Evolutionary conservation across 306 rosid species (phyloP), one percentile per base, ranked within the genome.

Genomic region (Carpinus fangiana): DNA sequence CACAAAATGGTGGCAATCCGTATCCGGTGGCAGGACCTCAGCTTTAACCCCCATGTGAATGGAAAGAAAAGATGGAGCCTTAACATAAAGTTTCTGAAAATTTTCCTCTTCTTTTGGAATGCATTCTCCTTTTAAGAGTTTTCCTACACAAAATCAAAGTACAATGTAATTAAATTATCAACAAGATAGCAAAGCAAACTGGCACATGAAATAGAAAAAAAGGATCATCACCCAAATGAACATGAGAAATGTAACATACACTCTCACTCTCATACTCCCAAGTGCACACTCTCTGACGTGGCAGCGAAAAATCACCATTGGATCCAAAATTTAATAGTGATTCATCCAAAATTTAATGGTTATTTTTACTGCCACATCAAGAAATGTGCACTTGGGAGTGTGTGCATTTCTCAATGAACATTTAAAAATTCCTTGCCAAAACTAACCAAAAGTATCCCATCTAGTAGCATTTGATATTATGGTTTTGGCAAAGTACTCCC

Each of bases 381-480:
- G 7, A 1, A 41, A 7, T 41, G 45, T 41, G 8, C 0, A 7
- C 1, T 6, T 41, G 45, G 7, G 45, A 41, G 7, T 5, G 45
- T 41, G 45, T 41, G 45, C 8, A 41, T 41, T 41, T 41, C 45
- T 41, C 45, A 41, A 41, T 41, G 45, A 41, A 41, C 45, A 21
- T 5, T 77, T 12, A 7, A 74, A 65, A 64, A 45, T 17, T 48
- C 68, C 28, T 48, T 55, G 57, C 45, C 21, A 72, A 83, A 78
- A 89, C 97, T 70, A 76, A 92, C 98, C 98, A 67, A 95, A 95
- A 76, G 98, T 92, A 85, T 95, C 96, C 98, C 98, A 95, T 95
- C 98, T 88, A 38, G 98, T 95, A 82, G 98, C 98, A 87, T 95
- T 95, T 80, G 98, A 95, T 82, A 95, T 87, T 66, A 92, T 74